Percentiles rank a stretch among this genome's conserved stretches.
Conservation (phyloP, 805 yeast genomes). For the Candida michaelii region DNA sequence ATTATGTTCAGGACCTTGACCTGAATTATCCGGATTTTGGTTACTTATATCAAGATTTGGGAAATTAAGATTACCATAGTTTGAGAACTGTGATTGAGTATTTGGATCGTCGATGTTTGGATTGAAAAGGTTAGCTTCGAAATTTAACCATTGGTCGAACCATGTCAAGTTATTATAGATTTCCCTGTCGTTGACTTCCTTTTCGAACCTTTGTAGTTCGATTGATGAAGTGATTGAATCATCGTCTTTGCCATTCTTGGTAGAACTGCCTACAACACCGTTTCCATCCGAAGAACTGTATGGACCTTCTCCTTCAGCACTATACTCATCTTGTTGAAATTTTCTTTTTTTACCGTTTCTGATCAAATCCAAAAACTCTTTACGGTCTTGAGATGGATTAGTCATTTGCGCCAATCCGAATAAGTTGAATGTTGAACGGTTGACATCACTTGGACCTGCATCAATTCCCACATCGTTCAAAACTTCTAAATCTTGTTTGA, state of each 20-base stretch:
- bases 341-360: slow-evolving; percentile 14
- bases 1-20: neutral
- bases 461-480: slow-evolving; percentile 48
- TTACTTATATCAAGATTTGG: neutral
- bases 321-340: neutral
- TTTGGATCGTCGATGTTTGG: neutral
- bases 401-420: slow-evolving; percentile 31
- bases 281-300: neutral
- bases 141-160: slow-evolving; percentile 55
- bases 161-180: slow-evolving; percentile 48
- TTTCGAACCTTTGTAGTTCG: slow-evolving; percentile 5
- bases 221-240: neutral
- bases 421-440: slow-evolving; percentile 47
- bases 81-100: neutral
- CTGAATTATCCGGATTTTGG: neutral
- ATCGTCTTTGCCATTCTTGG: neutral
- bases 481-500: slow-evolving; percentile 38
- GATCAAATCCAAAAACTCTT: slow-evolving; percentile 11
- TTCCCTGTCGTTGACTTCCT: slow-evolving; percentile 22
- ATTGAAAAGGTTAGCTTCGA: neutral
- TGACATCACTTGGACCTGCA: slow-evolving; percentile 53
- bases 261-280: no score
- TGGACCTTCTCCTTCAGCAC: neutral
- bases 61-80: neutral
- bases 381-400: slow-evolving; percentile 3